A percentile compares a stretch with the other conserved stretches of the same genome.
Evolutionary conservation across 768 basidiomycete genomes (phyloP).

Genomic region (Chlorophyllum brunneum): DNA sequence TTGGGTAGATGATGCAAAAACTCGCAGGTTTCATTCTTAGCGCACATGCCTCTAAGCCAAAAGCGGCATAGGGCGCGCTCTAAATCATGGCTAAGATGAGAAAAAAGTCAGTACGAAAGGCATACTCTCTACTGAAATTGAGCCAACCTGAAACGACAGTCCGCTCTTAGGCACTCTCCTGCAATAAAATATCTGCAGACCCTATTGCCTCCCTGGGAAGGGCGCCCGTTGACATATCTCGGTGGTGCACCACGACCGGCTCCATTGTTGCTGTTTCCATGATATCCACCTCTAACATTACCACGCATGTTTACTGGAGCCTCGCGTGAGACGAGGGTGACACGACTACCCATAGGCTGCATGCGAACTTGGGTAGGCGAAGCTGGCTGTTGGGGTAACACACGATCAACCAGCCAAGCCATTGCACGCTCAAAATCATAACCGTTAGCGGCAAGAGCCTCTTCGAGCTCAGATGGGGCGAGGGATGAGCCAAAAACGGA

Average conservation of each 20-base stretch:
- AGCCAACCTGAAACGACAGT: conserved; percentile 93
- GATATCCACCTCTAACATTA: conserved; percentile 33
- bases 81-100: conserved; percentile 82
- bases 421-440: conserved; percentile 97
- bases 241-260: conserved; percentile 28
- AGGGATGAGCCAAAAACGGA: conserved; percentile 92
- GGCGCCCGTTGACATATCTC: conserved; percentile 52
- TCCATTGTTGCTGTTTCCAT: conserved; percentile 22
- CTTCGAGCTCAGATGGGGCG: conserved; percentile 88
- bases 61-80: conserved; percentile 94
- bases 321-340: conserved; percentile 64
- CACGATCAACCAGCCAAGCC: conserved; percentile 87
- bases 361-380: conserved; percentile 47
- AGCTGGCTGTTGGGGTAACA: conserved; percentile 33
- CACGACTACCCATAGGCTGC: conserved; percentile 63
- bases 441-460: conserved; percentile 80
- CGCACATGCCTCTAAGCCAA: conserved; percentile 96
- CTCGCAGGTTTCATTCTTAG: conserved; percentile 95
- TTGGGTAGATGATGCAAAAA: conserved; percentile 91
- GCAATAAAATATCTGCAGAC: conserved; percentile 97
- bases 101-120: conserved; percentile 12
- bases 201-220: conserved; percentile 59
- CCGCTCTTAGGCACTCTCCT: conserved; percentile 92
- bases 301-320: conserved; percentile 26
- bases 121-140: not conserved